phyloP scores from a whole-genome alignment of 202 grass and related monocot species.

The Panicum virgatum region DNA sequence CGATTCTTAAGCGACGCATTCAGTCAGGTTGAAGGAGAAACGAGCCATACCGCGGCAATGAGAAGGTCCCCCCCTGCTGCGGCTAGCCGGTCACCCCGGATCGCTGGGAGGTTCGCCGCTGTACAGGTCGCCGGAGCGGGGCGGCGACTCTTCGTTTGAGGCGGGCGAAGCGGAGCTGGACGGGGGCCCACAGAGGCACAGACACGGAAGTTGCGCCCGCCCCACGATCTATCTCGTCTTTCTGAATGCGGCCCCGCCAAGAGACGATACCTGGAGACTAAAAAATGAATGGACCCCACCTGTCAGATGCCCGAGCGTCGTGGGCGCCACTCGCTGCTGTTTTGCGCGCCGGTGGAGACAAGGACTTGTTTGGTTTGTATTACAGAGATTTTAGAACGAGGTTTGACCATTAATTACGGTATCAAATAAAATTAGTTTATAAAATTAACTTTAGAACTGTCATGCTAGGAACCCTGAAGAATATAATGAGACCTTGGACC shows the following conservation, averaged over 20 bases:
- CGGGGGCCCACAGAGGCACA: not conserved
- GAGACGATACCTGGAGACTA: too few relatives aligned
- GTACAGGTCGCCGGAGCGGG: not conserved
- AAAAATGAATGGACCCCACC: too few relatives aligned
- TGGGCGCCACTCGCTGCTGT: too few relatives aligned
- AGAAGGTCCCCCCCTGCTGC: not conserved
- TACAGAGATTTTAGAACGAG: too few relatives aligned
- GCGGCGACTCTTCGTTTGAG: not conserved
- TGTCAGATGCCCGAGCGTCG: too few relatives aligned
- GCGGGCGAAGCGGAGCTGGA: not conserved
- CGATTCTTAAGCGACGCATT: not conserved
- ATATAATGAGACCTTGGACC: too few relatives aligned
- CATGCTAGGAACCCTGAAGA: too few relatives aligned
- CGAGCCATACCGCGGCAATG: not conserved
- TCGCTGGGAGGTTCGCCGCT: not conserved
- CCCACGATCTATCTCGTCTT: not conserved
- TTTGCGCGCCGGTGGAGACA: too few relatives aligned
- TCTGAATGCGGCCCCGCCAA: not conserved
- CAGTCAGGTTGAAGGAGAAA: not conserved
- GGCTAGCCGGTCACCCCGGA: not conserved
- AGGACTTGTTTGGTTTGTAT: too few relatives aligned
- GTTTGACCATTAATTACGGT: too few relatives aligned
- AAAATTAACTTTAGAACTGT: too few relatives aligned
- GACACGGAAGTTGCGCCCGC: not conserved
- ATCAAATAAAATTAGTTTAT: too few relatives aligned